A percentile compares a stretch with the other conserved stretches of the same genome.
phyloP scores from a whole-genome alignment of 2,329 filamentous ascomycete species.

The Fusarium compactum region DNA sequence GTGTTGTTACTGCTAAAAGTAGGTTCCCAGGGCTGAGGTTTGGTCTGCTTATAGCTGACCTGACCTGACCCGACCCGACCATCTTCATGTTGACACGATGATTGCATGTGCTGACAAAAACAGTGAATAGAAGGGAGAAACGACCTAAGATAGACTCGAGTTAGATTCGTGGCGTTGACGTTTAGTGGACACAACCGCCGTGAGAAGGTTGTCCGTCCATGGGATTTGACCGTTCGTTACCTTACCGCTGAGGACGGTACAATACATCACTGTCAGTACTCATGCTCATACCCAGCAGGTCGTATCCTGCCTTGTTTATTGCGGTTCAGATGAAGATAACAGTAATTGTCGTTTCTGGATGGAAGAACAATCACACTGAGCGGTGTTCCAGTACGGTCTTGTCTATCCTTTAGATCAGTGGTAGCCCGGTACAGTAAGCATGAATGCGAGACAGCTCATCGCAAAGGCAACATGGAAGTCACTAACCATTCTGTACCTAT shows the following conservation, averaged over 20 bases:
- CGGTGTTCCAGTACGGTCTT: neutral
- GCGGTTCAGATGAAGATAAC: neutral
- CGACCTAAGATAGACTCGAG: neutral
- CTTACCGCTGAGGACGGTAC: constrained; percentile 22
- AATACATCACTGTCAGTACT: neutral
- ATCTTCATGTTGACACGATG: constrained; percentile 5
- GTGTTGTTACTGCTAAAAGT: neutral
- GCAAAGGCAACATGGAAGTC: constrained; percentile 7
- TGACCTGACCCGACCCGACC: constrained; percentile 1
- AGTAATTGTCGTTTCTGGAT: constrained; percentile 1
- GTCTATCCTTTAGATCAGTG: neutral
- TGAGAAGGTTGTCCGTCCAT: neutral
- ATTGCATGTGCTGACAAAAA: constrained; percentile 11
- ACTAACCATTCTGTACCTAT: constrained; percentile 6
- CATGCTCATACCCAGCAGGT: neutral
- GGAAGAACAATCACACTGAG: neutral
- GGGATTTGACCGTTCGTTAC: constrained; percentile 33
- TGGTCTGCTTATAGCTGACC: neutral
- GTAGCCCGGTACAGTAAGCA: constrained; percentile 11
- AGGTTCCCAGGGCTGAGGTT: constrained; percentile 35
- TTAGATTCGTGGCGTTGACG: constrained; percentile 23
- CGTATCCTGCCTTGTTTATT: neutral
- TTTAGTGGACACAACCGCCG: constrained; percentile 20
- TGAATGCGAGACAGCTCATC: constrained; percentile 20
- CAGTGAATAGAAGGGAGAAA: neutral